phyloP scores from a whole-genome alignment of 805 yeast species.

The Kluyveromyces dobzhanskii region DNA sequence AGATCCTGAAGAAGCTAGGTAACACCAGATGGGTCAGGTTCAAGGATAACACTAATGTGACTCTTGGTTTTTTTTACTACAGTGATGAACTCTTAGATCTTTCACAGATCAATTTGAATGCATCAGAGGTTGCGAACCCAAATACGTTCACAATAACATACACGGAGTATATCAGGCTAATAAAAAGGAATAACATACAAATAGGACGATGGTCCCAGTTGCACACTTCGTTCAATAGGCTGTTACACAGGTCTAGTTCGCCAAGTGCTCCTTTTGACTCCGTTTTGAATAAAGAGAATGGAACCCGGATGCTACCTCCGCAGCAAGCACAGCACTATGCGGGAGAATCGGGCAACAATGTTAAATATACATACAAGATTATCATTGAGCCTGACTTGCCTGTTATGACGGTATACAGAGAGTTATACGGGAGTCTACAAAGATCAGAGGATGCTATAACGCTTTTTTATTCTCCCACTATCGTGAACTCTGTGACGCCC shows the following conservation, averaged over 20 bases:
- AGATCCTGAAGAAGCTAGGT: conserved; percentile 45
- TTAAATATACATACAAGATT: conserved; percentile 5
- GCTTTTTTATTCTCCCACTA: conserved; percentile 11
- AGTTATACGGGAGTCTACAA: conserved; percentile 21
- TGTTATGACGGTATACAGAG: conserved; percentile 18
- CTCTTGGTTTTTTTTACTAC: conserved; percentile 38
- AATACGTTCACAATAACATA: background rate
- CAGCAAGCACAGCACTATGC: conserved; percentile 1
- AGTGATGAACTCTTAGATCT: conserved; percentile 6
- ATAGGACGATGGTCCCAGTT: conserved; percentile 2
- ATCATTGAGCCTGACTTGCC: conserved; percentile 25
- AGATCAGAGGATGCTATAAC: conserved; percentile 19
- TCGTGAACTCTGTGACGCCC: background rate
- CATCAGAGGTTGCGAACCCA: background rate
- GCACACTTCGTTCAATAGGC: conserved; percentile 1
- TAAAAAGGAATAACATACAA: background rate
- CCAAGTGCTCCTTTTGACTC: background rate
- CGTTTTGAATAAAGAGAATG: conserved; percentile 1
- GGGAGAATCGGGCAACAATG: background rate
- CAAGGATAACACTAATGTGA: conserved; percentile 56
- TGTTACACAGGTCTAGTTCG: background rate
- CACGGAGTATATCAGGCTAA: background rate
- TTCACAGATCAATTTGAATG: background rate
- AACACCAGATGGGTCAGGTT: conserved; percentile 54
- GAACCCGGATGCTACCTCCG: background rate